These are phyloP conservation scores for Chenopodium album DNA, from an alignment of 148 eudicot species.

Conservation along the genomic window DNA sequence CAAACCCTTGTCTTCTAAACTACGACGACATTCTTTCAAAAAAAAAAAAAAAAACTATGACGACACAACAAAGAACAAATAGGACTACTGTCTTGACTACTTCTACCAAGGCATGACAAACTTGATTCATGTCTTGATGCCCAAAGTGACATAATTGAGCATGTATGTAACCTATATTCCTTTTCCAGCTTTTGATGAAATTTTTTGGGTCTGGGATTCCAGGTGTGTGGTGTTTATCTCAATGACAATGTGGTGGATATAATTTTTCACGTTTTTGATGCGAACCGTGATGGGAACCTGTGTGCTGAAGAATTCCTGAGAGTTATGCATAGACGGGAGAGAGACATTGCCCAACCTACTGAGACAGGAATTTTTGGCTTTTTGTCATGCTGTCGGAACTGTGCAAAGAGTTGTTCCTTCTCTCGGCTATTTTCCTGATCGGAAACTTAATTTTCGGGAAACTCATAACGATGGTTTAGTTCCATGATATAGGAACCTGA, in stretches of 20 bases:
- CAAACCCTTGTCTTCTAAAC: neutral
- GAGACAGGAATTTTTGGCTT: conserved; percentile 40
- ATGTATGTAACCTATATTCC: neutral
- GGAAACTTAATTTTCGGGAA: neutral
- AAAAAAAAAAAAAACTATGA: no score
- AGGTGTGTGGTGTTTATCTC: conserved; percentile 56
- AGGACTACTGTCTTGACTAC: neutral
- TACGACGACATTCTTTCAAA: neutral
- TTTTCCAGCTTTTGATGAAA: neutral
- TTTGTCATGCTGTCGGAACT: conserved; percentile 49
- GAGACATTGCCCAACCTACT: conserved; percentile 43
- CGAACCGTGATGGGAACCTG: conserved; percentile 55
- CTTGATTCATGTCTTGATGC: neutral
- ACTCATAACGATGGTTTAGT: neutral
- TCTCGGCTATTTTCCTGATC: conserved; percentile 27
- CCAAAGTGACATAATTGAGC: neutral
- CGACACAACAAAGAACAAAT: neutral
- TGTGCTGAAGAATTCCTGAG: conserved; percentile 50
- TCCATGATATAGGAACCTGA: neutral
- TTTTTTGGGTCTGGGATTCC: conserved; percentile 12
- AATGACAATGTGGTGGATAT: conserved; percentile 50
- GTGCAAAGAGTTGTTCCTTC: conserved; percentile 30
- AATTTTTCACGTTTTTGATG: conserved; percentile 60
- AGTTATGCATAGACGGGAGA: conserved; percentile 52
- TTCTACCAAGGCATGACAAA: neutral